Conservation (phyloP, 805 yeast genomes). For the Metschnikowia colocasiae region DNA sequence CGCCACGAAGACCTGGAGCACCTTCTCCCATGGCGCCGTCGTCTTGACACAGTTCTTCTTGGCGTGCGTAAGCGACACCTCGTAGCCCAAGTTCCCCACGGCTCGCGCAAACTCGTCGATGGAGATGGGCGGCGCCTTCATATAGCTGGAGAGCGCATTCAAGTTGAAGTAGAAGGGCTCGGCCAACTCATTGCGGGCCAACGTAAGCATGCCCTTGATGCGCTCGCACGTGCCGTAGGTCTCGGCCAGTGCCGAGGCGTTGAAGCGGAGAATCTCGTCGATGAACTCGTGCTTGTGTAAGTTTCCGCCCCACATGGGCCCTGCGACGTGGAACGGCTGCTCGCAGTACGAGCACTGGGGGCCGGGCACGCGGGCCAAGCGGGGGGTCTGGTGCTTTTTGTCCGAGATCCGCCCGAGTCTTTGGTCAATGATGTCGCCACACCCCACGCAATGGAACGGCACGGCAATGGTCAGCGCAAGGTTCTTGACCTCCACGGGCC, state of each 20-base stretch:
- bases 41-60: slow-evolving; percentile 83
- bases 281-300: slow-evolving; percentile 71
- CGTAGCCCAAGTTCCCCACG: slow-evolving; percentile 75
- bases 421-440: slow-evolving; percentile 70
- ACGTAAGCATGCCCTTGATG: slow-evolving; percentile 86
- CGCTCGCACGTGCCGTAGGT: slow-evolving; percentile 77
- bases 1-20: slow-evolving; percentile 68
- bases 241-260: slow-evolving; percentile 46
- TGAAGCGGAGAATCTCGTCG: slow-evolving; percentile 55
- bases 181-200: slow-evolving; percentile 68
- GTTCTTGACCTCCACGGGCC: slow-evolving; percentile 80
- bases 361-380: slow-evolving; percentile 57
- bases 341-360: slow-evolving; percentile 68
- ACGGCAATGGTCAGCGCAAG: slow-evolving; percentile 74
- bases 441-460: slow-evolving; percentile 81
- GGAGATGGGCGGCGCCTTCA: slow-evolving; percentile 83
- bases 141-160: slow-evolving; percentile 65
- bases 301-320: slow-evolving; percentile 94
- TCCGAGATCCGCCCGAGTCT: slow-evolving; percentile 62
- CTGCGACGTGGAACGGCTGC: slow-evolving; percentile 70
- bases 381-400: slow-evolving; percentile 52
- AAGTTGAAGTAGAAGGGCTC: slow-evolving; percentile 81
- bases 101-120: slow-evolving; percentile 71
- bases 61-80: slow-evolving; percentile 86
- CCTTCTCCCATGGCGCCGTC: slow-evolving; percentile 76